A percentile compares a stretch with the other conserved stretches of the same genome.
Evolutionary conservation across 2,329 filamentous ascomycete genomes (phyloP).

Genomic region (Aaosphaeria arxii): DNA sequence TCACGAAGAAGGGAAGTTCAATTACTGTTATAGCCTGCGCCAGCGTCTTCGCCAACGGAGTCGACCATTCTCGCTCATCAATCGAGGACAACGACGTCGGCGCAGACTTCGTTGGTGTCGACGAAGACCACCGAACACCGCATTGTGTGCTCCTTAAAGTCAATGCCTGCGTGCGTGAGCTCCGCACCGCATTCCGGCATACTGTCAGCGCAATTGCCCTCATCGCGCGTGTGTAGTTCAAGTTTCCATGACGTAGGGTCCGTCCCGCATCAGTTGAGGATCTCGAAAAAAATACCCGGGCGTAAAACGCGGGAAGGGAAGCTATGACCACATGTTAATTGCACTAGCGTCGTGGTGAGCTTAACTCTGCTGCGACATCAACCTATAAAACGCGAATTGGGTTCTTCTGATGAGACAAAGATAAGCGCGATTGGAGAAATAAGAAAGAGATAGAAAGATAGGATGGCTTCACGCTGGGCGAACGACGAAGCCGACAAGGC

Average conservation of each 20-base stretch:
- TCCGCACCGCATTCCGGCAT: constrained; percentile 16
- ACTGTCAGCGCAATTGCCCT: background rate
- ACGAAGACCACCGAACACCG: constrained; percentile 36
- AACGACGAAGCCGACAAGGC: constrained; percentile 78
- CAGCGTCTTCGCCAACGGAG: constrained; percentile 82
- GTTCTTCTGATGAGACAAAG: too few species aligned
- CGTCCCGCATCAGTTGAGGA: constrained; percentile 3
- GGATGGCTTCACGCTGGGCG: constrained; percentile 76
- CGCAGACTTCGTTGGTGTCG: background rate
- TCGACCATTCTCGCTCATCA: constrained; percentile 71
- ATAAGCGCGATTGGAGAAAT: background rate
- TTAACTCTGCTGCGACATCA: background rate
- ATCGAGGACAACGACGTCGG: constrained; percentile 13
- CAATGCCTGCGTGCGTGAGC: constrained; percentile 7
- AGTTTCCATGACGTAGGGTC: constrained; percentile 27
- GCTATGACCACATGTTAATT: constrained; percentile 28
- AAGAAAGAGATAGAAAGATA: background rate
- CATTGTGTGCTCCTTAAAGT: constrained; percentile 7
- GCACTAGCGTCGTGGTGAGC: background rate
- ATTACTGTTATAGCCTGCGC: constrained; percentile 80
- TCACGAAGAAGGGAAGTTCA: background rate
- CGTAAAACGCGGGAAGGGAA: constrained; percentile 10
- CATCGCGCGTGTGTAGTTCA: background rate
- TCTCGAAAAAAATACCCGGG: constrained; percentile 20
- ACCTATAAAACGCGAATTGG: too few species aligned